Base-by-base conservation (phyloP, 441 rosid genomes). In the Mallotus repandus region DNA sequence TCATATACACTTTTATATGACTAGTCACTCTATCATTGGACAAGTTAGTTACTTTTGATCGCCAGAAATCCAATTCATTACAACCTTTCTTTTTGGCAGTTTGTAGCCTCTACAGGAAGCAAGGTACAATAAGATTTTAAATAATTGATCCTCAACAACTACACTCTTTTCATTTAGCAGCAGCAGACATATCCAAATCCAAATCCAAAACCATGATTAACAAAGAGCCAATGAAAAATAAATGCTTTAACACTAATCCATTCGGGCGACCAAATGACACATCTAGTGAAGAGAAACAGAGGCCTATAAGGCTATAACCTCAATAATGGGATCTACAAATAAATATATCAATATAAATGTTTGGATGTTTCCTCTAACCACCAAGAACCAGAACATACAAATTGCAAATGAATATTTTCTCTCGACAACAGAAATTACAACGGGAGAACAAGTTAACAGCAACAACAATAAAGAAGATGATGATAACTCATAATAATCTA, bases 21-120 rank as follows among this genome's bases (percentile, higher is more conserved):
- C 68, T 38, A 53, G 72, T 68, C 85, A 58, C 49, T 68, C 46
- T 66, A 73, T 69, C 55, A 81, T 75, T 78, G 69, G 78, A 41
- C 6, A 61, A 62, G 16, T 58, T 58, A 53, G 77, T 72, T 70
- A 60, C 32, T 63, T 25, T 25, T 69, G 48, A 74, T 78, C 15
- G 46, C 73, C 66, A 18, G 70, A 68, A 67, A 66, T 70, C 64
- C 19, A 18, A 41, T 41, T 25, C 66, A 25, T 70, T 11, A 53
- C 63, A 56, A 68, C 53, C 59, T 35, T 41, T 60, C 81, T 80
- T 78, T 88, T 82, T 80, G 84, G 79, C 84, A 66, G 78, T 46
- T 76, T 76, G 85, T 74, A 82, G 83, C 84, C 86, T 71, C 74
- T 68, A 14, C 71, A 67, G 73, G 81, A 81, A 84, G 88, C 86